These are phyloP conservation scores for Friedmanniomyces simplex DNA, from an alignment of 495 filamentous ascomycete species.

Conservation along the genomic window DNA sequence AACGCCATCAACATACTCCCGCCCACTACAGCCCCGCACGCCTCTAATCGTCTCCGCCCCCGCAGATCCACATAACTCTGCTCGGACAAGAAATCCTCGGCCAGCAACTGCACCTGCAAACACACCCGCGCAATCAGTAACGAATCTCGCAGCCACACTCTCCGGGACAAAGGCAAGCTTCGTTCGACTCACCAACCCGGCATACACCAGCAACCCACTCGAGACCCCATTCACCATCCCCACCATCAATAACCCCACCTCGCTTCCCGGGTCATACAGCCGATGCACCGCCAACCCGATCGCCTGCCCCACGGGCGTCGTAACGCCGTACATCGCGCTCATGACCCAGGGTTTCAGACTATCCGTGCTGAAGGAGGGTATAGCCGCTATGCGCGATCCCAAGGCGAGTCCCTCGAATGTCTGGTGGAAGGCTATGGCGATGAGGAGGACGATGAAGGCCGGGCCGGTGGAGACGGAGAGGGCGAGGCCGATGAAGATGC, in stretches of 20 bases:
- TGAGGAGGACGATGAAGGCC: slow-evolving; percentile 54
- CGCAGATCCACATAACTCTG: slow-evolving; percentile 67
- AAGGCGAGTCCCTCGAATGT: slow-evolving; percentile 62
- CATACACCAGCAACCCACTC: slow-evolving; percentile 77
- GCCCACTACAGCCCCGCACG: slow-evolving; percentile 63
- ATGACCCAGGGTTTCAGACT: slow-evolving; percentile 71
- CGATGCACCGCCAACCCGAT: slow-evolving; percentile 74
- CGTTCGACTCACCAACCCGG: slow-evolving; percentile 57
- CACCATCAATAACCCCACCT: slow-evolving; percentile 78
- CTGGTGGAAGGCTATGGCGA: slow-evolving; percentile 61
- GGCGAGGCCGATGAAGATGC: slow-evolving; percentile 58
- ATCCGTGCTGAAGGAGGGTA: slow-evolving; percentile 21
- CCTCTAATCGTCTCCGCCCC: slow-evolving; percentile 60
- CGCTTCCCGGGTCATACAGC: slow-evolving; percentile 72
- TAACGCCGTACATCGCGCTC: slow-evolving; percentile 82
- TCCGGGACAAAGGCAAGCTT: not conserved
- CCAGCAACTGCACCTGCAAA: slow-evolving; percentile 59
- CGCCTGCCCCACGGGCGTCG: slow-evolving; percentile 83
- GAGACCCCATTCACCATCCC: slow-evolving; percentile 89
- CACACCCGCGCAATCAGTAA: no score
- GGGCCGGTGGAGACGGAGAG: slow-evolving; percentile 51
- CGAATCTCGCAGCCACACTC: no score
- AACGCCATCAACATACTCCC: slow-evolving; percentile 77
- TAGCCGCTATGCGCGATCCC: slow-evolving; percentile 44
- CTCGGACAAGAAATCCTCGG: slow-evolving; percentile 87